Conservation (phyloP, 179 eudicot genomes). For the Heliamphora ciliata region DNA sequence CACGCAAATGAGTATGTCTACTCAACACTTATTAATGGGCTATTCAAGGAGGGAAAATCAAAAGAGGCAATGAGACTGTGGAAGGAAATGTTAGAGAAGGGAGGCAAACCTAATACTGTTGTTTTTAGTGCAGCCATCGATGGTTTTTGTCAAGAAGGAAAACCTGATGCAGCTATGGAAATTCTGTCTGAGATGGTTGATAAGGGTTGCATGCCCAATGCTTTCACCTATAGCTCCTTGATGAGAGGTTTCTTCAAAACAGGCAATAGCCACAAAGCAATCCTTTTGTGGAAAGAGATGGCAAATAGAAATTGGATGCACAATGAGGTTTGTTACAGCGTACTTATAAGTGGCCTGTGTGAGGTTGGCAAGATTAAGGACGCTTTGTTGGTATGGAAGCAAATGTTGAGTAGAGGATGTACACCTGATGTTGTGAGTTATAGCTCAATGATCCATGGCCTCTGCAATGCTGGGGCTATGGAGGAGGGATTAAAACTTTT, state of each 20-base stretch:
- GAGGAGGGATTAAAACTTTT: slow-evolving; percentile 65
- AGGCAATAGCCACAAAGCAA: slow-evolving; percentile 57
- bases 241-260: slow-evolving; percentile 64
- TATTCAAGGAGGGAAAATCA: slow-evolving; percentile 68
- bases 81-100: slow-evolving; percentile 46
- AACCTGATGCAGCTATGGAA: slow-evolving; percentile 57
- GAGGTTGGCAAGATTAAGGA: slow-evolving; percentile 62
- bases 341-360: slow-evolving; percentile 71
- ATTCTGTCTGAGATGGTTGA: slow-evolving; percentile 51
- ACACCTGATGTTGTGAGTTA: slow-evolving; percentile 66
- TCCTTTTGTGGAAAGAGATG: slow-evolving; percentile 71
- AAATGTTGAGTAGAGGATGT: slow-evolving; percentile 57
- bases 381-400: slow-evolving; percentile 65
- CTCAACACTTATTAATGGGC: slow-evolving; percentile 70
- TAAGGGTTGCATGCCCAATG: slow-evolving; percentile 58
- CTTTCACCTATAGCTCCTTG: slow-evolving; percentile 68
- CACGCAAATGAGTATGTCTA: slow-evolving; percentile 52
- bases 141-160: slow-evolving; percentile 58
- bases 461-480: slow-evolving; percentile 62
- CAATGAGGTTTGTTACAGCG: slow-evolving; percentile 66
- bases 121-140: slow-evolving; percentile 72
- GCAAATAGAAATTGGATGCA: slow-evolving; percentile 26
- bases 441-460: slow-evolving; percentile 82
- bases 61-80: slow-evolving; percentile 59
- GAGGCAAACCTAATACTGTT: slow-evolving; percentile 52